Conservation (phyloP, 2,329 filamentous ascomycete species). For the Nigrospora sphaerica region DNA sequence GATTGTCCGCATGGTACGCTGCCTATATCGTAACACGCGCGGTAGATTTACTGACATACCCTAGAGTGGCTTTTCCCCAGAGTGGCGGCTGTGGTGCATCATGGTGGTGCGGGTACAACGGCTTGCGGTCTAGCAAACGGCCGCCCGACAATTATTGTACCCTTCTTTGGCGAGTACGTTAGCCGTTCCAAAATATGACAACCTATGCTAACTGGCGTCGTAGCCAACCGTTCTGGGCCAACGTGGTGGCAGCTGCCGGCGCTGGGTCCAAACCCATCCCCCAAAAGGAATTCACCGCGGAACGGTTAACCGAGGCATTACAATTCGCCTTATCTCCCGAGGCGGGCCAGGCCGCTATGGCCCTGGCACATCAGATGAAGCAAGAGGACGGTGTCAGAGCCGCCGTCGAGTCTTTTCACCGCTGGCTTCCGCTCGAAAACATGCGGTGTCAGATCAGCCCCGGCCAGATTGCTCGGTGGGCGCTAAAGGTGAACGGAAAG, state of each 20-base stretch:
- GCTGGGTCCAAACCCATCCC: slow-evolving; percentile 29
- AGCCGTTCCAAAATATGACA: too few relatives aligned
- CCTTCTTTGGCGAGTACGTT: slow-evolving; percentile 53
- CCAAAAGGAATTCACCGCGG: slow-evolving; percentile 21
- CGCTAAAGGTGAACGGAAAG: slow-evolving; percentile 14
- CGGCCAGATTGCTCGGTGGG: slow-evolving; percentile 35
- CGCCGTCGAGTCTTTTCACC: slow-evolving; percentile 30
- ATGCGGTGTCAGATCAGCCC: slow-evolving; percentile 24
- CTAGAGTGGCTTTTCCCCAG: slow-evolving; percentile 53
- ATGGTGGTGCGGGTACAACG: slow-evolving; percentile 59
- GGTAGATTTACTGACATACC: too few relatives aligned
- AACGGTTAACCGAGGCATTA: slow-evolving; percentile 26
- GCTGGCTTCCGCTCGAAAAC: slow-evolving; percentile 21
- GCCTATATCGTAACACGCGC: too few relatives aligned
- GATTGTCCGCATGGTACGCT: slow-evolving; percentile 49
- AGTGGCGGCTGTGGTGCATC: slow-evolving; percentile 54
- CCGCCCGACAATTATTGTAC: slow-evolving; percentile 56
- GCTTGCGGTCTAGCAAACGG: slow-evolving; percentile 55
- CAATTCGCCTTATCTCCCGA: slow-evolving; percentile 11
- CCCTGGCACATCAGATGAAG: slow-evolving; percentile 25
- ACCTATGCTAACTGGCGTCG: too few relatives aligned
- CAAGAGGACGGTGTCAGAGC: slow-evolving; percentile 26
- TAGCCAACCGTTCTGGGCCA: slow-evolving; percentile 33
- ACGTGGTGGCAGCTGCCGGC: slow-evolving; percentile 29
- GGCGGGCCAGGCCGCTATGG: slow-evolving; percentile 14